A percentile compares a stretch with the other conserved stretches of the same genome.
Evolutionary conservation across 1,284 basidiomycete species (phyloP).

Genomic region (Rhodotorula sp.): DNA sequence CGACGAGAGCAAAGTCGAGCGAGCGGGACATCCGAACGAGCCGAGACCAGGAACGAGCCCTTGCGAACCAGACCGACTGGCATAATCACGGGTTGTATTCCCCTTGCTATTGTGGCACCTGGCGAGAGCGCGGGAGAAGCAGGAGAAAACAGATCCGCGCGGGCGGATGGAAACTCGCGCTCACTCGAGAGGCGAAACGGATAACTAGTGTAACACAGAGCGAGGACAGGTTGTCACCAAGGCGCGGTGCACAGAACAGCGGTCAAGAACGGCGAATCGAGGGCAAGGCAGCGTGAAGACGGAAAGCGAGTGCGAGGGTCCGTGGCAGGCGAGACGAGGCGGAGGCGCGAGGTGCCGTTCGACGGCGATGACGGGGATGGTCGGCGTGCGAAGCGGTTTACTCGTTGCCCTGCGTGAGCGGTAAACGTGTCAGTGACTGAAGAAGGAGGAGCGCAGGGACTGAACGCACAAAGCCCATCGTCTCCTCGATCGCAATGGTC

Average conservation of each 20-base stretch:
- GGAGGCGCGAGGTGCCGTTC: neutral
- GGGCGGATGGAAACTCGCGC: too few relatives aligned
- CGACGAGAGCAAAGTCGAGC: neutral
- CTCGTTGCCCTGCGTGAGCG: too few relatives aligned
- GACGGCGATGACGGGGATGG: neutral
- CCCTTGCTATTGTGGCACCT: neutral
- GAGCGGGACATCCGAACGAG: too few relatives aligned
- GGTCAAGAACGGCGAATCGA: neutral
- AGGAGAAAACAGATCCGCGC: neutral
- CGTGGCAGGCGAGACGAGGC: neutral
- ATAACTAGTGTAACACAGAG: too few relatives aligned
- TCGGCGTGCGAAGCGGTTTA: too few relatives aligned
- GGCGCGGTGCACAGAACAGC: too few relatives aligned
- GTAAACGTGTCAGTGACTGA: neutral
- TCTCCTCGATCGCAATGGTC: conserved; percentile 53
- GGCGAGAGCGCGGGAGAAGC: neutral
- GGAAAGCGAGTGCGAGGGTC: neutral
- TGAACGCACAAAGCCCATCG: conserved; percentile 52
- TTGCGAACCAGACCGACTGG: neutral
- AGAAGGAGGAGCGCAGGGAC: neutral
- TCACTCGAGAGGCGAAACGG: too few relatives aligned
- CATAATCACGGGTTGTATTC: neutral
- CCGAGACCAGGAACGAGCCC: too few relatives aligned
- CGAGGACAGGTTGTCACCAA: too few relatives aligned
- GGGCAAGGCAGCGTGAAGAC: neutral